Evolutionary conservation across 2,329 filamentous ascomycete species (phyloP).

Genomic region (Grosmannia huntii): DNA sequence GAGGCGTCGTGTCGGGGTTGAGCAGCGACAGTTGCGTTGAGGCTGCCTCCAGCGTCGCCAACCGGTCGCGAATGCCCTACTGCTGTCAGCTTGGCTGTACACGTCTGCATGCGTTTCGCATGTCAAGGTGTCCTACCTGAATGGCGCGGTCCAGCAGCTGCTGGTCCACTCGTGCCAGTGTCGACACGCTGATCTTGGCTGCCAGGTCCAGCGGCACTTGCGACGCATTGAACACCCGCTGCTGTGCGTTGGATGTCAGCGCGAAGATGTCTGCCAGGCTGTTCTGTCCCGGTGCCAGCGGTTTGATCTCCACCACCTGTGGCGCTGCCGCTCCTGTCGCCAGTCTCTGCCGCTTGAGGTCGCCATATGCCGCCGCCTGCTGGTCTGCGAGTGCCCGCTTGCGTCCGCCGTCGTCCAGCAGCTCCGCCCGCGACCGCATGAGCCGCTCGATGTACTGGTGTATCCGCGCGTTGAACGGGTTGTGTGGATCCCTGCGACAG

Average conservation of each 20-base stretch:
- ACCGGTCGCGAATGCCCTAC: constrained; percentile 39
- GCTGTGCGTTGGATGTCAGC: constrained; percentile 59
- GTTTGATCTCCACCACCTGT: constrained; percentile 43
- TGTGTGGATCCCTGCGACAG: constrained; percentile 57
- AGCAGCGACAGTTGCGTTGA: constrained; percentile 28
- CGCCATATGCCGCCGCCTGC: constrained; percentile 56
- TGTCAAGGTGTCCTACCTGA: not conserved
- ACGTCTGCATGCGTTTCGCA: too few species aligned
- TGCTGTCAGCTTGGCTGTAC: not conserved
- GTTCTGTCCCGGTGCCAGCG: constrained; percentile 56
- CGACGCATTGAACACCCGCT: constrained; percentile 73
- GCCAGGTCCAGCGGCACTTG: constrained; percentile 64
- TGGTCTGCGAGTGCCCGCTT: constrained; percentile 66
- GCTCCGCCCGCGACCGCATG: constrained; percentile 62
- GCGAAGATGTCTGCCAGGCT: constrained; percentile 79
- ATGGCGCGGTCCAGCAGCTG: constrained; percentile 60
- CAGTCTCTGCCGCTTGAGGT: constrained; percentile 73
- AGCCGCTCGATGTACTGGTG: constrained; percentile 79
- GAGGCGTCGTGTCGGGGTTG: constrained; percentile 45
- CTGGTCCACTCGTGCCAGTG: constrained; percentile 60
- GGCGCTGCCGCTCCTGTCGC: constrained; percentile 19
- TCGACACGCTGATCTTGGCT: constrained; percentile 67
- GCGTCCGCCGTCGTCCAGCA: constrained; percentile 64
- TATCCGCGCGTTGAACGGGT: constrained; percentile 63
- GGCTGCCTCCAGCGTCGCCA: constrained; percentile 30